These are phyloP conservation scores for Corylus americana DNA, from an alignment of 306 rosid genomes.

Conservation along the genomic window DNA sequence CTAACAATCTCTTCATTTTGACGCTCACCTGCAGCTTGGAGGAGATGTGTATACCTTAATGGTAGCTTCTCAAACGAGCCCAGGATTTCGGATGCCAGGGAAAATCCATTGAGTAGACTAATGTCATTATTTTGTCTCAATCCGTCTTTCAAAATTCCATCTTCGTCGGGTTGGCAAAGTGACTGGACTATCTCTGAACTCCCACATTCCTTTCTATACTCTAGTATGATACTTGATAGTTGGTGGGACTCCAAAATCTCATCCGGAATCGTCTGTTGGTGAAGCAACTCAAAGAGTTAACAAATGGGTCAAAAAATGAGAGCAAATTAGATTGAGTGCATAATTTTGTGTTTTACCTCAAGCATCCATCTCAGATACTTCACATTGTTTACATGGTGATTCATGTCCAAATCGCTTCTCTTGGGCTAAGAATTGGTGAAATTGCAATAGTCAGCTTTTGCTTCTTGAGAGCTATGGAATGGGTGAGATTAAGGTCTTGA, in stretches of 20 bases:
- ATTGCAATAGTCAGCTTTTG: constrained; percentile 20
- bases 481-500: constrained; percentile 5
- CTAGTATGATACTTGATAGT: constrained; percentile 64
- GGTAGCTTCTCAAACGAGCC: constrained; percentile 48
- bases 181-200: constrained; percentile 77
- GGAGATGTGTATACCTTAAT: constrained; percentile 72
- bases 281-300: background rate
- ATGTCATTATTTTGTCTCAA: constrained; percentile 41
- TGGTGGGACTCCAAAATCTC: constrained; percentile 64
- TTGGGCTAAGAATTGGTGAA: constrained; percentile 58
- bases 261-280: constrained; percentile 69
- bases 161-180: constrained; percentile 75
- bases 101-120: constrained; percentile 52
- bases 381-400: constrained; percentile 90
- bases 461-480: constrained; percentile 11
- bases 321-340: background rate
- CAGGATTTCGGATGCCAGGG: constrained; percentile 63
- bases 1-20: constrained; percentile 80
- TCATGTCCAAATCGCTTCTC: constrained; percentile 95
- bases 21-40: constrained; percentile 55
- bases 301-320: background rate
- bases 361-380: constrained; percentile 92
- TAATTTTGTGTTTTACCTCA: constrained; percentile 52
- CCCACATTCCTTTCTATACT: constrained; percentile 84
- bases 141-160: constrained; percentile 50